Conservation (phyloP, 345 rosid species). For the Combretum micranthum region DNA sequence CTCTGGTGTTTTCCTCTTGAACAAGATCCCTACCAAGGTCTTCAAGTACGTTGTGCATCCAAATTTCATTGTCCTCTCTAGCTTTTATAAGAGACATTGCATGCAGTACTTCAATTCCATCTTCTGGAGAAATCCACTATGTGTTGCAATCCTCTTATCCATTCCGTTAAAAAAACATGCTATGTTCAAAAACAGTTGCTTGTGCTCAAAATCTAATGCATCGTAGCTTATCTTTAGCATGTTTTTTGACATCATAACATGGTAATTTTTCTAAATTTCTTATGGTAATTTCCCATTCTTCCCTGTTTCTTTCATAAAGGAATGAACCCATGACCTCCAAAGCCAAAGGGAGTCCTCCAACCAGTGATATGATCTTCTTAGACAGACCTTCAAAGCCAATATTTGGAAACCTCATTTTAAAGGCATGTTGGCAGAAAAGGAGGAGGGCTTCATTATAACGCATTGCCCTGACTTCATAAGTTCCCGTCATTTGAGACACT, state of each 20-base stretch:
- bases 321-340: no score
- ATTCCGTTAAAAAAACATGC: no score
- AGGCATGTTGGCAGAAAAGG: neutral
- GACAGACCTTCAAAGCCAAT: neutral
- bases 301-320: no score
- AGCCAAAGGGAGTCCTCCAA: neutral
- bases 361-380: neutral
- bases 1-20: neutral
- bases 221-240: conserved; percentile 1
- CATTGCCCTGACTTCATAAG: neutral
- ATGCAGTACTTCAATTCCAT: neutral
- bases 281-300: no score
- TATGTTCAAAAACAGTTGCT: neutral
- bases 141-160: neutral
- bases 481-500: no score
- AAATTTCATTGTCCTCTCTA: neutral
- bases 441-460: no score
- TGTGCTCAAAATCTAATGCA: neutral
- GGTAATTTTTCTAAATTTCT: no score
- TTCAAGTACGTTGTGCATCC: neutral
- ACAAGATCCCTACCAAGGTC: neutral
- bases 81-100: neutral
- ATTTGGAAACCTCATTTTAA: neutral
- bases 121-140: no score
- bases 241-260: no score